phyloP scores from a whole-genome alignment of 306 rosid genomes.

The Urtica urens region DNA sequence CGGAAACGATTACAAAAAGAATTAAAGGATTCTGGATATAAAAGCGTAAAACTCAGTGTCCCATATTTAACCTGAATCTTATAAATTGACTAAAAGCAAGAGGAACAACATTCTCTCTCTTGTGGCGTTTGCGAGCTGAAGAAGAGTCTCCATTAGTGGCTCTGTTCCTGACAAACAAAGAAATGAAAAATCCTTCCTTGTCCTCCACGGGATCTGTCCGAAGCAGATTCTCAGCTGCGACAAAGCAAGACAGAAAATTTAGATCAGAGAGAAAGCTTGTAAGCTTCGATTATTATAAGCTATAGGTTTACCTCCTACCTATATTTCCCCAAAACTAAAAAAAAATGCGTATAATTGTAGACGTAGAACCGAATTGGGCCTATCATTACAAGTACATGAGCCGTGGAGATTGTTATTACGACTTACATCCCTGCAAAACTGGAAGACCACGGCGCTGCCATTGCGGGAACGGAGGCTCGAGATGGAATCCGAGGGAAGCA shows the following conservation, averaged over 20 bases:
- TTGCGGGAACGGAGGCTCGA: slow-evolving; percentile 40
- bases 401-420: too few species aligned
- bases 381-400: too few species aligned
- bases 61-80: slow-evolving; percentile 23
- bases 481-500: slow-evolving; percentile 44
- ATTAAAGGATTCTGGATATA: too few species aligned
- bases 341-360: too few species aligned
- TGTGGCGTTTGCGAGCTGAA: not conserved
- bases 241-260: too few species aligned
- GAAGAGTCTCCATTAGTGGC: not conserved
- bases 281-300: too few species aligned
- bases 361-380: too few species aligned
- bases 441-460: slow-evolving; percentile 72
- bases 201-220: slow-evolving; percentile 59
- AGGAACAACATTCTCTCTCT: slow-evolving; percentile 9
- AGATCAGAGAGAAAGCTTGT: too few species aligned
- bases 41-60: too few species aligned
- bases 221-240: slow-evolving; percentile 39
- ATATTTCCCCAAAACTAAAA: too few species aligned
- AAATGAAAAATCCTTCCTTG: slow-evolving; percentile 86
- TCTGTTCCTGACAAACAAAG: slow-evolving; percentile 35
- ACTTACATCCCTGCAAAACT: slow-evolving; percentile 52
- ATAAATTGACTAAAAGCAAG: slow-evolving; percentile 19
- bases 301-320: too few species aligned
- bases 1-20: too few species aligned